Conservation (phyloP, 495 filamentous ascomycete genomes). For the Bryoglossum gracile region DNA sequence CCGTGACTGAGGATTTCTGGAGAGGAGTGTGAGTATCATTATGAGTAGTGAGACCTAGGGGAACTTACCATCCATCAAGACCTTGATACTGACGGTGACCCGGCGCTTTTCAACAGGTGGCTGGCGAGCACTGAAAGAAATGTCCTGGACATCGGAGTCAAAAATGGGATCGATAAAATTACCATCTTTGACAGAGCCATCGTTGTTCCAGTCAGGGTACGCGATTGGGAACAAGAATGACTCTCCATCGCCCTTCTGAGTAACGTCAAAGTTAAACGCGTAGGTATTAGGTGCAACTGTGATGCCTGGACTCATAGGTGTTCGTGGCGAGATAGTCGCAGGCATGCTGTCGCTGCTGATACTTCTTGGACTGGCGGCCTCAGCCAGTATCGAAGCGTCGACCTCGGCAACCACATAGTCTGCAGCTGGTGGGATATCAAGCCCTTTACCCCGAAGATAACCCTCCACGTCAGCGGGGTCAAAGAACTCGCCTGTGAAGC, state of each 20-base stretch:
- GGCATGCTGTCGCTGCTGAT: conserved; percentile 4
- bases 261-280: conserved; percentile 5
- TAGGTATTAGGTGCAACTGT: background rate
- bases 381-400: conserved; percentile 25
- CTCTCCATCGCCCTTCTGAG: conserved; percentile 3
- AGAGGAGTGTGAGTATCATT: conserved; percentile 1
- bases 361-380: conserved; percentile 1
- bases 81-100: conserved; percentile 20
- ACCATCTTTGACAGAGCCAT: background rate
- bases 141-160: background rate
- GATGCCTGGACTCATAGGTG: conserved; percentile 16
- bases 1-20: conserved; percentile 38
- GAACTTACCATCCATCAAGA: conserved; percentile 19
- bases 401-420: conserved; percentile 46
- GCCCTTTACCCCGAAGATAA: conserved; percentile 53
- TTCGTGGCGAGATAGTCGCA: conserved; percentile 14
- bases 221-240: conserved; percentile 12
- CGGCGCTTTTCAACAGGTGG: conserved; percentile 3
- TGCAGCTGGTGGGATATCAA: conserved; percentile 45
- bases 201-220: conserved; percentile 5
- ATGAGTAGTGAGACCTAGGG: background rate
- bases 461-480: conserved; percentile 66
- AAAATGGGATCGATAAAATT: conserved; percentile 18
- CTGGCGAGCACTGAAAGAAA: background rate
- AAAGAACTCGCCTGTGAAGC: conserved; percentile 64